Percentiles rank a stretch among this genome's conserved stretches.
These are phyloP conservation scores for Ophiosphaerella herpotricha DNA, from an alignment of 2,329 filamentous ascomycete genomes.

Conservation along the genomic window DNA sequence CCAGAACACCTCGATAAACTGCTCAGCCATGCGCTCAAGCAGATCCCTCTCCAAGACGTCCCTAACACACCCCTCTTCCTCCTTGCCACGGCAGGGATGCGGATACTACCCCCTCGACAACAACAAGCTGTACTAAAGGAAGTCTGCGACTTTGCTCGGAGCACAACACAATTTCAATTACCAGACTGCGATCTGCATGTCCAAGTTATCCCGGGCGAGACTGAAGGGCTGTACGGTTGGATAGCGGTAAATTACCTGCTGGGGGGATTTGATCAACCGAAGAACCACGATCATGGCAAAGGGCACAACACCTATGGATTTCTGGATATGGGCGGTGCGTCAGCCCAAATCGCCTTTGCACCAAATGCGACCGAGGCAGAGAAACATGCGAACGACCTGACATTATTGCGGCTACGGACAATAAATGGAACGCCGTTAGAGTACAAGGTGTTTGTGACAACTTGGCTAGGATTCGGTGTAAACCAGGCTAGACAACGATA, in stretches of 20 bases:
- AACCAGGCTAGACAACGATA: conserved; percentile 89
- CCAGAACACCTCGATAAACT: conserved; percentile 79
- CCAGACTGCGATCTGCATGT: conserved; percentile 90
- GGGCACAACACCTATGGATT: conserved; percentile 95
- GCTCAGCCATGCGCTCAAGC: conserved; percentile 77
- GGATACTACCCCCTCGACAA: conserved; percentile 75
- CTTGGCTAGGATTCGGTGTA: conserved; percentile 97
- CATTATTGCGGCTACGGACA: conserved; percentile 80
- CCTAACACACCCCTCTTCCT: conserved; percentile 89
- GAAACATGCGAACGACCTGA: conserved; percentile 88
- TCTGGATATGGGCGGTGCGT: conserved; percentile 96
- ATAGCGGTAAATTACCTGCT: conserved; percentile 95
- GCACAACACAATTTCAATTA: conserved; percentile 78
- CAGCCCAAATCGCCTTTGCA: conserved; percentile 96
- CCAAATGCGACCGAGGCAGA: conserved; percentile 88
- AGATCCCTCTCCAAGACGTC: conserved; percentile 77
- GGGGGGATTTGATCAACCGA: conserved; percentile 81
- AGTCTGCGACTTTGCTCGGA: conserved; percentile 80
- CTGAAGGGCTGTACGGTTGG: conserved; percentile 96
- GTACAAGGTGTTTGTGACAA: conserved; percentile 90
- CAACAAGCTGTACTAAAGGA: conserved; percentile 73
- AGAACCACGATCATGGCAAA: conserved; percentile 79
- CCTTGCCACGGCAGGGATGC: conserved; percentile 94
- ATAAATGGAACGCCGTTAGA: conserved; percentile 78
- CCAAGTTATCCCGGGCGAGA: conserved; percentile 93